phyloP scores from a whole-genome alignment of 1,284 basidiomycete genomes.

The Trametes versicolor region DNA sequence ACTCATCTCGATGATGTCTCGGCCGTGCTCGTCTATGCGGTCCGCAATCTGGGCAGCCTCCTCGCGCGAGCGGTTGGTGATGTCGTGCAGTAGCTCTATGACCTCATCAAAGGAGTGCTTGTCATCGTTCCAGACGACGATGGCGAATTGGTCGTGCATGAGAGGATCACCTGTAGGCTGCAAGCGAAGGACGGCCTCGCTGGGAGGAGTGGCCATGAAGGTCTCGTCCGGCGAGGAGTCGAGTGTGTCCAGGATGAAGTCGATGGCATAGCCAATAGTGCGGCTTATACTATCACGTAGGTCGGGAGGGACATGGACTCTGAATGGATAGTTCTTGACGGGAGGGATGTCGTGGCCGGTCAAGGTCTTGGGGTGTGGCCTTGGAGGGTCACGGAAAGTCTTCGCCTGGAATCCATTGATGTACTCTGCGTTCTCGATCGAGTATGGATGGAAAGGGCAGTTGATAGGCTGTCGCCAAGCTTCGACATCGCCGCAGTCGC shows the following conservation, averaged over 20 bases:
- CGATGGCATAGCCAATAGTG: constrained; percentile 81
- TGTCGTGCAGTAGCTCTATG: constrained; percentile 80
- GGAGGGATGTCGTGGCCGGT: constrained; percentile 61
- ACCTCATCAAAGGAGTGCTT: constrained; percentile 96
- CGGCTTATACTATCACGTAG: constrained; percentile 77
- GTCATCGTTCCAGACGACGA: constrained; percentile 97
- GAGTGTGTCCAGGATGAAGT: constrained; percentile 88
- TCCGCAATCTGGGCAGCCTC: constrained; percentile 75
- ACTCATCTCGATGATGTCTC: constrained; percentile 88
- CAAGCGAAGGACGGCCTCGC: constrained; percentile 75
- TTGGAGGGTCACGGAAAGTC: constrained; percentile 43
- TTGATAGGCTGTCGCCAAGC: constrained; percentile 78
- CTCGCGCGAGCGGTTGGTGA: constrained; percentile 65
- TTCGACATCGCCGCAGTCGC: constrained; percentile 92
- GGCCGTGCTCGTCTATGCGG: constrained; percentile 84
- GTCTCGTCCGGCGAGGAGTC: constrained; percentile 88
- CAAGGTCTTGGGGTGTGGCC: constrained; percentile 47
- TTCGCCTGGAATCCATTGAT: constrained; percentile 42
- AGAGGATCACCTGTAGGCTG: constrained; percentile 80
- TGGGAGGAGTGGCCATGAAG: constrained; percentile 60
- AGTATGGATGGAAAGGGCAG: constrained; percentile 76
- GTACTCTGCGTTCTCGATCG: constrained; percentile 38
- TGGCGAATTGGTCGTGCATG: constrained; percentile 81
- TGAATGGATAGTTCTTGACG: constrained; percentile 65
- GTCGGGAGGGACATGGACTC: constrained; percentile 66